Conservation (phyloP, 2,329 filamentous ascomycete genomes). For the Aspergillus thermomutatus region DNA sequence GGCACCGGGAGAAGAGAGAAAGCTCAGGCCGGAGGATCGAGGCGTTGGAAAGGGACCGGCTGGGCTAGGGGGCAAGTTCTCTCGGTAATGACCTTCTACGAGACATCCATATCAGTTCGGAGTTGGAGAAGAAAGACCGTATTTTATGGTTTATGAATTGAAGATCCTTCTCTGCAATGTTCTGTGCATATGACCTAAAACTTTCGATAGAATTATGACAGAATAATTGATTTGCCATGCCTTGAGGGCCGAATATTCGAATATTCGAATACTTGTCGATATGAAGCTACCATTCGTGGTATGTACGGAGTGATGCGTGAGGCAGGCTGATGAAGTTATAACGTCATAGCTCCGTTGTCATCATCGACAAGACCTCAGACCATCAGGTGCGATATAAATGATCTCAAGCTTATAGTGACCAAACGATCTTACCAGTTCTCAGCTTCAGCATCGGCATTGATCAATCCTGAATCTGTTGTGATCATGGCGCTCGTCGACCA, state of each 20-base stretch:
- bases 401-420: not conserved
- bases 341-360: slow-evolving; percentile 1
- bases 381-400: not conserved
- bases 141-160: not conserved
- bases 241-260: too few species aligned
- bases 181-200: not conserved
- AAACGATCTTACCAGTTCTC: not conserved
- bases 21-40: slow-evolving; percentile 9
- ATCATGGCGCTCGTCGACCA: slow-evolving; percentile 24
- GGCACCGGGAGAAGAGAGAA: slow-evolving; percentile 19
- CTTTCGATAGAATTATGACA: not conserved
- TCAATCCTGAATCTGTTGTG: not conserved
- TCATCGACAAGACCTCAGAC: not conserved
- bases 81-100: not conserved
- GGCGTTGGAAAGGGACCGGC: slow-evolving; percentile 5
- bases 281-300: not conserved
- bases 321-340: not conserved
- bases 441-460: not conserved
- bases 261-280: too few species aligned
- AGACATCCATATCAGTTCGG: not conserved
- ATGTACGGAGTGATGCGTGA: not conserved
- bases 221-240: not conserved
- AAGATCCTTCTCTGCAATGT: not conserved
- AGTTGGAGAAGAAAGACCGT: not conserved
- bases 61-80: slow-evolving; percentile 1